Evolutionary conservation across 2,329 filamentous ascomycete genomes (phyloP), one percentile per base, ranked within the genome.

Genomic region (Colletotrichum eremochloae): DNA sequence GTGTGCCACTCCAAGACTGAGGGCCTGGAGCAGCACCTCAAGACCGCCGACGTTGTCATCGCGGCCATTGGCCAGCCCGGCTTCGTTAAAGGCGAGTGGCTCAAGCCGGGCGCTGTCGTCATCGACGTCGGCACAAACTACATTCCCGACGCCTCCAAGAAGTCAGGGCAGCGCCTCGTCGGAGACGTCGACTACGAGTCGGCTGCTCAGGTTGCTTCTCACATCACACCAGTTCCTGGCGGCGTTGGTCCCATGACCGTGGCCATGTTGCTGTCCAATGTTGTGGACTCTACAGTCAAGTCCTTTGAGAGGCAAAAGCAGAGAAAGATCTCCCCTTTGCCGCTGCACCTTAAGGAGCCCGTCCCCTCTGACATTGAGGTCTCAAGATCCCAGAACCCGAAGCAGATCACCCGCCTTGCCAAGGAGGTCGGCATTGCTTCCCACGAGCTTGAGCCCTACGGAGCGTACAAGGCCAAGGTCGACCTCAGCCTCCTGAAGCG

Each of bases 161-260:
- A 98, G 86, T 97, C 94, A 15, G 96, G 96, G 44, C 90, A 96
- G 81, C 91, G 95, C 75, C 89, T 99, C 31, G 96, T 98, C 8
- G 96, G 96, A 72, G 96, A 99, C 81, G 96, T 99, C 53, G 95
- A 99, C 78, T 98, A 91, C 77, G 94, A 95, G 63, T 91, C 93
- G 55, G 96, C 96, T 20, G 88, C 88, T 20, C 87, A 97, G 80
- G 93, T 98, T 53, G 96, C 95, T 29, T 97, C 95, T 2, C 90
- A 93, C 78, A 98, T 99, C 79, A 99, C 96, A 2, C 96, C 96
- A 1, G 96, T 99, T 2, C 96, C 96, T 1, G 96, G 96, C 69
- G 96, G 96, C 82, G 96, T 99, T 71, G 96, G 96, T 0, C 96
- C 96, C 63, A 99, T 99, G 96, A 99, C 96, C 3, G 95, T 99